These are phyloP conservation scores for Senecio squalidus DNA, from an alignment of 140 eudicot species.

Conservation along the genomic window DNA sequence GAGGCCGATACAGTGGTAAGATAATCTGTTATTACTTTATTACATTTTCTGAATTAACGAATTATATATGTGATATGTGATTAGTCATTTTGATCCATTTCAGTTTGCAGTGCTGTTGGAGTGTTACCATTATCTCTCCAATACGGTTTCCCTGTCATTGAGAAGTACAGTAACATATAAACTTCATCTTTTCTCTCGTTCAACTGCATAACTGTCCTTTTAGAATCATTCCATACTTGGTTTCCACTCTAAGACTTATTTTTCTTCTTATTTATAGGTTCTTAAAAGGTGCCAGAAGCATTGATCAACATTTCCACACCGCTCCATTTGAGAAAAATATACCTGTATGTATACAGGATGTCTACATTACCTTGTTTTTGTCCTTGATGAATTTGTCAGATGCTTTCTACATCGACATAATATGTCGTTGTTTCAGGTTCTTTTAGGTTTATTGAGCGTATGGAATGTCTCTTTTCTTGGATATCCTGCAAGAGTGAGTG, in stretches of 20 bases:
- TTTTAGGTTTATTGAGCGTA: constrained; percentile 86
- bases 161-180: constrained; percentile 58
- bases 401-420: constrained; percentile 5
- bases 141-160: constrained; percentile 85
- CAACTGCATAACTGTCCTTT: constrained; percentile 6
- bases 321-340: constrained; percentile 75
- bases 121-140: constrained; percentile 94
- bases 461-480: constrained; percentile 99
- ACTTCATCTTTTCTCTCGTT: constrained; percentile 12
- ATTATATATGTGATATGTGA: constrained; percentile 1
- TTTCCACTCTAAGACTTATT: not conserved
- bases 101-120: constrained; percentile 99
- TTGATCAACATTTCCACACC: constrained; percentile 83
- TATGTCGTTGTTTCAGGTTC: constrained; percentile 54
- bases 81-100: constrained; percentile 24
- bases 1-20: constrained; percentile 99
- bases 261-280: constrained; percentile 55
- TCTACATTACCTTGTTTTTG: not conserved
- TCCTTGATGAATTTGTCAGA: not conserved
- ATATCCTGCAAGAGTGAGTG: constrained; percentile 96
- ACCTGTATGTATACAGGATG: constrained; percentile 51
- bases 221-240: not conserved
- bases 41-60: not conserved
- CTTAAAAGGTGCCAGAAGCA: constrained; percentile 83
- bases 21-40: constrained; percentile 2